phyloP scores from a whole-genome alignment of 2,329 filamentous ascomycete species.

The Xylariaceae sp. region DNA sequence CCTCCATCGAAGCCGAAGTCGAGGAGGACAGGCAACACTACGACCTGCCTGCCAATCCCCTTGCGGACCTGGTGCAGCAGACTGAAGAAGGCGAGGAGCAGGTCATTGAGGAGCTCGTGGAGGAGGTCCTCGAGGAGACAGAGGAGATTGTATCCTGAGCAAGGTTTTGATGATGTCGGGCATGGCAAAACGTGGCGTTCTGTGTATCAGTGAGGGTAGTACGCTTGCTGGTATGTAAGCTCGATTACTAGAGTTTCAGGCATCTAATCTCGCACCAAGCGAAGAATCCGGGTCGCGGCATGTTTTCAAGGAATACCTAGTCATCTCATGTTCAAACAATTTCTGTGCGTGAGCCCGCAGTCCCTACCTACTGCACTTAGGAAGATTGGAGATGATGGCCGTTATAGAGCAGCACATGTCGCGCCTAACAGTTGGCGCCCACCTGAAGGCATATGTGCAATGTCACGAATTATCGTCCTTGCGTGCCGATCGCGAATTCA shows the following conservation, averaged over 20 bases:
- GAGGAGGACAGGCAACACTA: slow-evolving; percentile 65
- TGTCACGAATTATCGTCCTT: too few relatives aligned
- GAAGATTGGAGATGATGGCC: too few relatives aligned
- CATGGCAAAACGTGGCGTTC: slow-evolving; percentile 21
- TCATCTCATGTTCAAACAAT: too few relatives aligned
- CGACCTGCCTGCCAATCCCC: slow-evolving; percentile 63
- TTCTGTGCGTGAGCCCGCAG: too few relatives aligned
- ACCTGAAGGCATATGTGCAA: too few relatives aligned
- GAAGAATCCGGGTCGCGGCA: too few relatives aligned
- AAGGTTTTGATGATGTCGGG: too few relatives aligned
- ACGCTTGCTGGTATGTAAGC: slow-evolving; percentile 4
- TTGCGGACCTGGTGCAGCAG: slow-evolving; percentile 58
- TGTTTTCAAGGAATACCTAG: too few relatives aligned
- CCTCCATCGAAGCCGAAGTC: slow-evolving; percentile 66
- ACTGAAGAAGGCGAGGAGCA: slow-evolving; percentile 64
- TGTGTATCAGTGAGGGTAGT: slow-evolving; percentile 23
- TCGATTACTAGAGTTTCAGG: slow-evolving; percentile 5
- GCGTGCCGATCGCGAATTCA: too few relatives aligned
- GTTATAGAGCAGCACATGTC: too few relatives aligned
- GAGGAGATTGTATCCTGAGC: slow-evolving; percentile 63
- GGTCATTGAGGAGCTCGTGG: slow-evolving; percentile 83
- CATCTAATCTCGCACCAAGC: neutral
- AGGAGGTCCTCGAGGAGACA: slow-evolving; percentile 78
- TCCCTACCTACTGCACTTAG: too few relatives aligned
- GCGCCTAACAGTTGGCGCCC: too few relatives aligned